Base-by-base conservation (phyloP, 345 rosid genomes). In the Physaria fendleri region DNA sequence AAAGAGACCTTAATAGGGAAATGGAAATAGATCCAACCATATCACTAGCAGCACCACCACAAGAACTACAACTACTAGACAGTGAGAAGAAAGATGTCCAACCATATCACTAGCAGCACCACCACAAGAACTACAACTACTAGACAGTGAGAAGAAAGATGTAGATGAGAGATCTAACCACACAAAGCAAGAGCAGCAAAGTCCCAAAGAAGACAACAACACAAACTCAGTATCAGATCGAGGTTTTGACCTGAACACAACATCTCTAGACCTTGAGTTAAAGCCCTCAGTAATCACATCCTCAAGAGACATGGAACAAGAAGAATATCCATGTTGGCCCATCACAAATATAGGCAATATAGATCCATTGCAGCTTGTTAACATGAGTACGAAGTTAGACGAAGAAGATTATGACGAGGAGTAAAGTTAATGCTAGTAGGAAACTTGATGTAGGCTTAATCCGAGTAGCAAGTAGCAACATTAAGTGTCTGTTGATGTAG, bases 361-460 rank as follows among this genome's bases (percentile, higher is more conserved):
- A 8, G 90, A 92, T 76, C 96, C 96, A 35, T 60, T 88, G 71
- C 91, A 92, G 69, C 82, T 92, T 29, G 87, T 85, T 24, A 82
- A 73, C 59, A 74, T 84, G 5, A 61, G 89, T 59, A 71, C 66
- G 65, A 78, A 85, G 62, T 66, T 84, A 64, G 90, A 93, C 21
- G 95, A 93, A 71, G 98, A 93, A 77, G 95, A 93, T 74, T 89
- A 93, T 5, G 99, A 93, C 20, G 71, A 66, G 71, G 97, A 87
- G 74, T 95, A 86, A 76, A 83, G 76, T 60, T 92, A 62, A 71
- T 23, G n/a, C n/a, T n/a, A n/a, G n/a, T 46, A 65, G 63, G 63
- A 27, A 54, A 37, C 30, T 33, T 51, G 53, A 33, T 34, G 23
- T 60, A 51, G 66, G 54, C 11, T 56, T 49, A 13, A n/a, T n/a